phyloP scores from a whole-genome alignment of 495 filamentous ascomycete genomes.

The Mytilinidion resinicola region DNA sequence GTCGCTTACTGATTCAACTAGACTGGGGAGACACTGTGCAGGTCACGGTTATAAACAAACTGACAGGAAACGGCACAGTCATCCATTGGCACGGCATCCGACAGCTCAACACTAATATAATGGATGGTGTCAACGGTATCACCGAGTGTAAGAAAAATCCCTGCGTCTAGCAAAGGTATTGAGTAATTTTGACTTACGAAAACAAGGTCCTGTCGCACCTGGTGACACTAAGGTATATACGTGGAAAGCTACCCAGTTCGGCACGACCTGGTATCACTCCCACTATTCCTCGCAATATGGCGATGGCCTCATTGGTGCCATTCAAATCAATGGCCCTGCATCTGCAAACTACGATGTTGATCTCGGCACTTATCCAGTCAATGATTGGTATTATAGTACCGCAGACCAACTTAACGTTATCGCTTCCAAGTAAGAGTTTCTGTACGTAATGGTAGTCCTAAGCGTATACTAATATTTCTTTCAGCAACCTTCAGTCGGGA shows the following conservation, averaged over 20 bases:
- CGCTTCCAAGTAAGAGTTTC: not conserved
- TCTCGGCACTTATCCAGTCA: slow-evolving; percentile 29
- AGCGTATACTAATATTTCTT: too few relatives aligned
- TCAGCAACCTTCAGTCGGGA: slow-evolving; percentile 12
- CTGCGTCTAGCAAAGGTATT: too few relatives aligned
- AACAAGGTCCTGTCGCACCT: slow-evolving; percentile 27
- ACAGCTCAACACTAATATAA: slow-evolving; percentile 22
- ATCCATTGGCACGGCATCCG: slow-evolving; percentile 39
- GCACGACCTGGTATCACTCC: slow-evolving; percentile 38
- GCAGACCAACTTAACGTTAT: slow-evolving; percentile 18
- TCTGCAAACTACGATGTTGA: slow-evolving; percentile 37
- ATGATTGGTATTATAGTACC: slow-evolving; percentile 36
- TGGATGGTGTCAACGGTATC: slow-evolving; percentile 36
- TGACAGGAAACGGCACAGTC: slow-evolving; percentile 33
- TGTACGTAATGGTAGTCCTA: too few relatives aligned
- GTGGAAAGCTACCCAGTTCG: slow-evolving; percentile 35
- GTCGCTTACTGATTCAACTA: slow-evolving; percentile 1
- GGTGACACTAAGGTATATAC: slow-evolving; percentile 34
- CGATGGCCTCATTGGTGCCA: slow-evolving; percentile 33
- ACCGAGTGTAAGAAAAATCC: slow-evolving; percentile 34
- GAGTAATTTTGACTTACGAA: too few relatives aligned
- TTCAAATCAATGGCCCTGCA: slow-evolving; percentile 37
- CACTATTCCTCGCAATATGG: slow-evolving; percentile 36
- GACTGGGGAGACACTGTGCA: slow-evolving; percentile 36
- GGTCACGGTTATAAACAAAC: slow-evolving; percentile 31